phyloP scores from a whole-genome alignment of 139 green algal species.

The Volvox africanus region DNA sequence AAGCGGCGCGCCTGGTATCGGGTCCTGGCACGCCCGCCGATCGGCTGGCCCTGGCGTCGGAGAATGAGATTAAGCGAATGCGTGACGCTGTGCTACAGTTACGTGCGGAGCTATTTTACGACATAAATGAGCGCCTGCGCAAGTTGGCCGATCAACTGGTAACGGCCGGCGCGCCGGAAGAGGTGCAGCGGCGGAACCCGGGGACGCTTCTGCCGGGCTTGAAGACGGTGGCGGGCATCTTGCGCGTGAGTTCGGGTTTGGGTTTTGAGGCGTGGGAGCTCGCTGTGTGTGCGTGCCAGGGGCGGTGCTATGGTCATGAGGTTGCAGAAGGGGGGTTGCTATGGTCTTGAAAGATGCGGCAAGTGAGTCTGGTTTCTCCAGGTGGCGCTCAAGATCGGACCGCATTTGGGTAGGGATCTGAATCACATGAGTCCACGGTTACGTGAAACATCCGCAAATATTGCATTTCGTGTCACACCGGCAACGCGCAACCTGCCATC shows the following conservation, averaged over 20 bases:
- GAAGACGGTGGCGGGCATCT: neutral
- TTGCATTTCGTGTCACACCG: too few species aligned
- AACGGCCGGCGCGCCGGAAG: slow-evolving; percentile 18
- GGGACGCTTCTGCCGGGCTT: slow-evolving; percentile 24
- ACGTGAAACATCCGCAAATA: too few species aligned
- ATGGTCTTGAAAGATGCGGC: too few species aligned
- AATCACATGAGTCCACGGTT: too few species aligned
- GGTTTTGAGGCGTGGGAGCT: too few species aligned
- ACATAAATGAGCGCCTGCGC: slow-evolving; percentile 53
- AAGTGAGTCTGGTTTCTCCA: too few species aligned
- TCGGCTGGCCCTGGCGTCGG: slow-evolving; percentile 9
- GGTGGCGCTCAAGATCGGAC: too few species aligned
- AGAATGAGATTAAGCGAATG: slow-evolving; percentile 58
- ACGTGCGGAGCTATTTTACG: slow-evolving; percentile 51
- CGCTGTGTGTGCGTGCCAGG: too few species aligned
- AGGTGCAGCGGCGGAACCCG: neutral
- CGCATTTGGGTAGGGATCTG: too few species aligned
- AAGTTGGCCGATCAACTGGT: neutral
- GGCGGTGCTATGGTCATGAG: too few species aligned
- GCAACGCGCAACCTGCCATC: too few species aligned
- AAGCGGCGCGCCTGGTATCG: slow-evolving; percentile 48
- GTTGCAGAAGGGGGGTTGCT: too few species aligned
- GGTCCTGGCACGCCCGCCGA: slow-evolving; percentile 26
- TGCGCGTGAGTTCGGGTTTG: slow-evolving; percentile 25
- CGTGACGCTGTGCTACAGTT: slow-evolving; percentile 44